Conservation (phyloP, 2,329 filamentous ascomycete genomes). For the Penicillium palitans region DNA sequence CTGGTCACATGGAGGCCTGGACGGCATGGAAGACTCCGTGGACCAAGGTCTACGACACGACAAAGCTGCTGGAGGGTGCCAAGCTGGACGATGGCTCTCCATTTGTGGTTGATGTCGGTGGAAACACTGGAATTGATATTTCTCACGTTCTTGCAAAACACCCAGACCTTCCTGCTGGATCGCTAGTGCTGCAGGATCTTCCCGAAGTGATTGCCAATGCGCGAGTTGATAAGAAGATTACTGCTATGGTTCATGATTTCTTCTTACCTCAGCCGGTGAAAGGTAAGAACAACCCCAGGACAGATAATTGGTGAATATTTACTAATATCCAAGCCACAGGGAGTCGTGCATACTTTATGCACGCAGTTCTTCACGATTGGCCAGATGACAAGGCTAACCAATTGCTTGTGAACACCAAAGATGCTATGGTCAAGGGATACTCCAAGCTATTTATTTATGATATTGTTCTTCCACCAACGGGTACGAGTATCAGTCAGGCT, state of each 20-base stretch:
- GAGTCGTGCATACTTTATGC: conserved; percentile 45
- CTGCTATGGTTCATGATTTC: conserved; percentile 30
- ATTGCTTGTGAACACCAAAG: conserved; percentile 33
- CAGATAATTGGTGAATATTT: neutral
- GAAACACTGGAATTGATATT: conserved; percentile 42
- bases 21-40: conserved; percentile 37
- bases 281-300: conserved; percentile 17
- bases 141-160: conserved; percentile 32
- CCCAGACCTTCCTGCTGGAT: conserved; percentile 34
- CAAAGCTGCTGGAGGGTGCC: conserved; percentile 21
- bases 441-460: conserved; percentile 44
- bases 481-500: conserved; percentile 32
- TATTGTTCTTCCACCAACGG: conserved; percentile 38
- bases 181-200: conserved; percentile 43
- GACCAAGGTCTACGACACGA: conserved; percentile 36
- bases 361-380: conserved; percentile 48
- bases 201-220: conserved; percentile 37
- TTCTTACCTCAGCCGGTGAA: conserved; percentile 30
- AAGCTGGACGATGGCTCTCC: conserved; percentile 21
- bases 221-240: conserved; percentile 27
- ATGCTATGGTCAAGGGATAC: conserved; percentile 42
- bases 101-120: conserved; percentile 44
- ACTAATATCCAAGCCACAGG: conserved; percentile 21
- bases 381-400: conserved; percentile 36
- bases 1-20: conserved; percentile 39